Conservation (phyloP, 148 eudicot genomes). For the Vaccinium vitisidaea region DNA sequence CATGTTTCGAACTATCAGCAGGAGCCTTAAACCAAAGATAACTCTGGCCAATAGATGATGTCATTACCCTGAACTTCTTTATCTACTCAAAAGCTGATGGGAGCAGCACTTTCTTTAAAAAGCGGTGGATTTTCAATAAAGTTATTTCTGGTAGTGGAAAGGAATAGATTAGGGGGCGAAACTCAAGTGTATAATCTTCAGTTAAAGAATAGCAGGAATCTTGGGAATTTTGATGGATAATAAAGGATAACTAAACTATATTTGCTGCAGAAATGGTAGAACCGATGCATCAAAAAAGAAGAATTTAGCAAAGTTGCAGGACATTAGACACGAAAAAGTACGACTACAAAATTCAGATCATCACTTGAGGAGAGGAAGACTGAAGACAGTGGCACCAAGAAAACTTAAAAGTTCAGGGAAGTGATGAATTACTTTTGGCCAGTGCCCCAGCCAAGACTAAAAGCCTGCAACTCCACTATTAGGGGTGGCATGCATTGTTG, state of each 20-base stretch:
- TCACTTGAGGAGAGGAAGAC: not conserved
- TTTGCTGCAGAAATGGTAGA: not conserved
- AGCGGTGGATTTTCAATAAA: not conserved
- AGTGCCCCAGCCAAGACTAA: not conserved
- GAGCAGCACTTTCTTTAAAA: not conserved
- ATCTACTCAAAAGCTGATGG: not conserved
- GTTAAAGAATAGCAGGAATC: not conserved
- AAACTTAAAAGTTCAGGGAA: not conserved
- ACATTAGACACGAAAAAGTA: not conserved
- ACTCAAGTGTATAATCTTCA: not conserved
- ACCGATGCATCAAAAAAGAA: not conserved
- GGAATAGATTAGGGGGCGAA: not conserved
- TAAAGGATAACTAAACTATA: not conserved
- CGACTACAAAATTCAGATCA: not conserved
- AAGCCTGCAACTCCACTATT: conserved; percentile 1
- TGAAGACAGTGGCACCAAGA: conserved; percentile 2
- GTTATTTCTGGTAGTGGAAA: not conserved
- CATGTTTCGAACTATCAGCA: not conserved
- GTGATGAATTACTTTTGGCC: not conserved
- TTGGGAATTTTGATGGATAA: not conserved
- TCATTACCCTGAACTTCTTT: not conserved
- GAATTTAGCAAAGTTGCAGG: conserved; percentile 5
- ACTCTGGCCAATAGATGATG: not conserved
- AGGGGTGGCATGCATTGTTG: not conserved
- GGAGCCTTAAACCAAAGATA: not conserved